Evolutionary conservation across 2,329 filamentous ascomycete species (phyloP), one percentile per base, ranked within the genome.

Genomic region (Colletotrichum sp.): DNA sequence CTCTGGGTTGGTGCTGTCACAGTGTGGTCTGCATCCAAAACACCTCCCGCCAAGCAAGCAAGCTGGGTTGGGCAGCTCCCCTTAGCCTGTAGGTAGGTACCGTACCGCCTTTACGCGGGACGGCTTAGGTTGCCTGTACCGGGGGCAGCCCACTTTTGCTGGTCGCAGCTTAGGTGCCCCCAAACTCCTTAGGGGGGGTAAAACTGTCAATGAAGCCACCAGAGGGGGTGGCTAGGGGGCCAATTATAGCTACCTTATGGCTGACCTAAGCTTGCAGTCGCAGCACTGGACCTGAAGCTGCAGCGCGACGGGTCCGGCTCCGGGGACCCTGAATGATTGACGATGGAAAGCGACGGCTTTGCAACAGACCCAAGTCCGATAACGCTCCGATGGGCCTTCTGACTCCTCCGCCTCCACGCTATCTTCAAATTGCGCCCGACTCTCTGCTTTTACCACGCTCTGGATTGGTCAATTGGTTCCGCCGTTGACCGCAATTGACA

Each of bases 321-420:
- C 75, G 72, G 75, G 44, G 75, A 75, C 75, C 75, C 75, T 76
- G 71, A 67, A 67, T 39, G 52, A 71, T 60, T 70, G 65, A 36
- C 28, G 63, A 76, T 76, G 77, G 76, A 76, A 78, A 78, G 68
- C 77, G 52, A 76, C 77, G 77, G 77, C 77, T 68, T 75, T 71
- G 59, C 66, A 76, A 52, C 10, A 52, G 16, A 24, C 44, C 44
- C 44, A 52, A 64, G 79, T 81, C 81, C 81, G 81, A 82, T 82
- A 77, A 78, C 69, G 70, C 79, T 81, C 81, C 81, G 81, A 80
- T 65, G 44, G 44, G 44, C 44, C 63, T 72, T 52, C 28, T 66
- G 66, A 74, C 67, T 71, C 62, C 69, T 64, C 69, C 71, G 57
- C 73, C 62, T 57, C 70, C 67, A 62, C 71, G 76, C 66, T 52